Percentiles rank a stretch among this genome's conserved stretches.
These are phyloP conservation scores for Botryosphaeria agaves DNA, from an alignment of 2,329 filamentous ascomycete species.

Conservation along the genomic window DNA sequence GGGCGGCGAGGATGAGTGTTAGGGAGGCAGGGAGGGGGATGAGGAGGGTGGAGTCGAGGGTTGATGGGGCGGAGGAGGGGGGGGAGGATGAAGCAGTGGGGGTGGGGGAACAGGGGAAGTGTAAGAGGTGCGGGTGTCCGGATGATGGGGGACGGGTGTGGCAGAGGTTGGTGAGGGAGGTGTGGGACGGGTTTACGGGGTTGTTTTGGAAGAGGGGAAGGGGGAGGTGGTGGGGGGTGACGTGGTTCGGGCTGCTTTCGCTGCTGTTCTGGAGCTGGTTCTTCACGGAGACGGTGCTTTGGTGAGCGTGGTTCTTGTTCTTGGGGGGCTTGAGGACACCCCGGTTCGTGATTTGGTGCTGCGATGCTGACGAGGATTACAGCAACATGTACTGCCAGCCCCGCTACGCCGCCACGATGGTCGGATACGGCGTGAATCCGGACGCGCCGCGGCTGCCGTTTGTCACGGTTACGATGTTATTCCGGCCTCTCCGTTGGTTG, in stretches of 20 bases:
- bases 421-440: conserved; percentile 31
- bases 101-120: neutral
- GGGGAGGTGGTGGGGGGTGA: conserved; percentile 14
- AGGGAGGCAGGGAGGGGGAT: conserved; percentile 26
- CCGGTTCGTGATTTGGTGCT: neutral
- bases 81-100: neutral
- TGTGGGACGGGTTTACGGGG: conserved; percentile 10
- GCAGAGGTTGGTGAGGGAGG: too few species aligned
- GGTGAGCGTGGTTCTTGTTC: conserved; percentile 11
- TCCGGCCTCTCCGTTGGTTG: conserved; percentile 18
- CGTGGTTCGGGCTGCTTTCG: conserved; percentile 21
- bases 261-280: conserved; percentile 29
- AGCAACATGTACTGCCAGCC: conserved; percentile 34
- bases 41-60: conserved; percentile 20
- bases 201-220: conserved; percentile 9
- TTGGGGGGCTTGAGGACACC: neutral
- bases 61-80: conserved; percentile 6
- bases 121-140: conserved; percentile 1
- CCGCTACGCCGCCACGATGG: conserved; percentile 27
- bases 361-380: neutral
- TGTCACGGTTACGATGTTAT: conserved; percentile 37
- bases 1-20: conserved; percentile 22
- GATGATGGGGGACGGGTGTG: neutral
- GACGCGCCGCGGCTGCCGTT: conserved; percentile 37
- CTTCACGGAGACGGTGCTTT: conserved; percentile 28